These are phyloP conservation scores for Taiwanofungus camphoratus DNA, from an alignment of 1,284 basidiomycete species.

Conservation along the genomic window DNA sequence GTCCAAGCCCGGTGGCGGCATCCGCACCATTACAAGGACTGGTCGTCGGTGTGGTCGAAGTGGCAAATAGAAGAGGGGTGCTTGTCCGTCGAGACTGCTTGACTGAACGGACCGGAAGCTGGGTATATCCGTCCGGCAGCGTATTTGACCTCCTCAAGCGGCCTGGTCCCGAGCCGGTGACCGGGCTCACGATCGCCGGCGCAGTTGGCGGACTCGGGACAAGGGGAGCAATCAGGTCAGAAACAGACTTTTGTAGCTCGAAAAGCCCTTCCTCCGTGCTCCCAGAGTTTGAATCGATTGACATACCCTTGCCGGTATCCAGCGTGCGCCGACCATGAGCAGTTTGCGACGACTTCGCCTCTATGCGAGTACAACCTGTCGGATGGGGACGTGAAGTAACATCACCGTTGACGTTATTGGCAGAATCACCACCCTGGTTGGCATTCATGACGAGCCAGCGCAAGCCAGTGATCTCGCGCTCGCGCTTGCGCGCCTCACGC, in stretches of 20 bases:
- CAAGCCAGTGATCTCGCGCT: constrained; percentile 42
- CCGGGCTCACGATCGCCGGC: constrained; percentile 3
- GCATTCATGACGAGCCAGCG: constrained; percentile 42
- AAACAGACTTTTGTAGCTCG: constrained; percentile 25
- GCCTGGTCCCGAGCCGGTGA: background rate
- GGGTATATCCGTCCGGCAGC: constrained; percentile 15
- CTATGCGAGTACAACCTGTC: constrained; percentile 9
- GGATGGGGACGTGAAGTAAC: background rate
- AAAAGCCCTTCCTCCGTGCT: constrained; percentile 29
- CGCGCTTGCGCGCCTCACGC: constrained; percentile 35
- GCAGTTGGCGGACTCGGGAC: constrained; percentile 7
- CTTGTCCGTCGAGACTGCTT: constrained; percentile 22
- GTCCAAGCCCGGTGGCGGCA: constrained; percentile 4
- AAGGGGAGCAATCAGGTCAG: constrained; percentile 24
- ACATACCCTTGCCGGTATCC: constrained; percentile 7
- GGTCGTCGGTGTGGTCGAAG: constrained; percentile 1
- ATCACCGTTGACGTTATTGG: constrained; percentile 12
- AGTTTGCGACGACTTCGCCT: constrained; percentile 13
- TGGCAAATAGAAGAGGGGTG: constrained; percentile 22
- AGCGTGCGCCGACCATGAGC: constrained; percentile 6
- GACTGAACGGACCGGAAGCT: constrained; percentile 1
- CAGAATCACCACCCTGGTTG: constrained; percentile 6
- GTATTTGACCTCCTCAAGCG: constrained; percentile 22
- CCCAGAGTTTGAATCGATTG: constrained; percentile 19
- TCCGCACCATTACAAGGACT: background rate